phyloP scores from a whole-genome alignment of 1,139 yeast genomes.

The Pichia terricola region DNA sequence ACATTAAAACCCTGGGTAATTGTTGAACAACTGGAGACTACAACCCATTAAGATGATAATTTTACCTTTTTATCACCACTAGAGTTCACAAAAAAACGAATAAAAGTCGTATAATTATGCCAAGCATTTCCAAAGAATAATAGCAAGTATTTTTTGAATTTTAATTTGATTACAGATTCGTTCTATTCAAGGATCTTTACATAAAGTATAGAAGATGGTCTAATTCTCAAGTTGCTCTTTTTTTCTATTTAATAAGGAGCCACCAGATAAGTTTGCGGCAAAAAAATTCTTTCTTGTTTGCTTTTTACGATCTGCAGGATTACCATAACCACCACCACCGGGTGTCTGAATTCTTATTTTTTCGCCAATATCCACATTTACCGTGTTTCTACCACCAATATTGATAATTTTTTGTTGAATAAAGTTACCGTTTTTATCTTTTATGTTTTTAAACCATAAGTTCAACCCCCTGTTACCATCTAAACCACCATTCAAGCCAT shows the following conservation, averaged over 20 bases:
- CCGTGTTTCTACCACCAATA: conserved; percentile 17
- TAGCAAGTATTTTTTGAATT: too few relatives aligned
- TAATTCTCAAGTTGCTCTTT: conserved; percentile 17
- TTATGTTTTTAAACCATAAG: conserved; percentile 25
- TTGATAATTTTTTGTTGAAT: conserved; percentile 12
- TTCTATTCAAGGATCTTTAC: not conserved
- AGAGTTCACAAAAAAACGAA: too few relatives aligned
- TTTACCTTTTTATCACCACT: too few relatives aligned
- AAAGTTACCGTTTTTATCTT: conserved; percentile 11
- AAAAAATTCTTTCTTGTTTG: not conserved
- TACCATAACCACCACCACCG: conserved; percentile 1
- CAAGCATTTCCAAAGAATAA: too few relatives aligned
- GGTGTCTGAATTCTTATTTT: conserved; percentile 26
- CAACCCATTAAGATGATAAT: too few relatives aligned
- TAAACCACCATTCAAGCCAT: conserved; percentile 29
- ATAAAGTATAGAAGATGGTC: too few relatives aligned
- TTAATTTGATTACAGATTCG: too few relatives aligned
- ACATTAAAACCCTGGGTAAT: too few relatives aligned
- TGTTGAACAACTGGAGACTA: too few relatives aligned
- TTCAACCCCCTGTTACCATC: conserved; percentile 32
- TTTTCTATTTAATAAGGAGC: conserved; percentile 17
- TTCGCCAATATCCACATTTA: conserved; percentile 31
- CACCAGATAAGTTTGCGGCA: conserved; percentile 8
- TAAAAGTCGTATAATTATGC: too few relatives aligned
- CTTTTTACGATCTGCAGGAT: not conserved